Evolutionary conservation across 2,329 filamentous ascomycete genomes (phyloP).

Genomic region (Aspergillus fumigatiaffinis): DNA sequence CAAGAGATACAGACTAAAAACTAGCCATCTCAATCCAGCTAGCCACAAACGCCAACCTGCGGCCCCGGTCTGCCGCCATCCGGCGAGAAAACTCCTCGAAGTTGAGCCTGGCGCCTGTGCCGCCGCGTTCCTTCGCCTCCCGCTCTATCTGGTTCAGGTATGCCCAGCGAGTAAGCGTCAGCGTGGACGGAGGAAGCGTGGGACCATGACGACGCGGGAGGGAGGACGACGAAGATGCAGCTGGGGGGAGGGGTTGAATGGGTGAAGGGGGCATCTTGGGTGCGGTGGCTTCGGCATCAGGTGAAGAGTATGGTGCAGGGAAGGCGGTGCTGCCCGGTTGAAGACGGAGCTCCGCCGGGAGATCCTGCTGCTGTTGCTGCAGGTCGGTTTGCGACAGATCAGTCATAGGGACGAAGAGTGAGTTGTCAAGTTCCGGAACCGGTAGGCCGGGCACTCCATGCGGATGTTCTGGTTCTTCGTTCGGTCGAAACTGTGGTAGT

Average conservation of each 20-base stretch:
- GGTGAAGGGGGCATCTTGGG: slow-evolving; percentile 32
- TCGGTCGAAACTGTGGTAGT: slow-evolving; percentile 45
- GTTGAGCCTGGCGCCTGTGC: slow-evolving; percentile 67
- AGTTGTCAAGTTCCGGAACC: neutral
- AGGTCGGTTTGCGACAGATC: neutral
- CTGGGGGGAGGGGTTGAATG: slow-evolving; percentile 29
- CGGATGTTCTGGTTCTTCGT: slow-evolving; percentile 21
- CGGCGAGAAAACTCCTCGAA: slow-evolving; percentile 75
- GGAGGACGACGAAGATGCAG: slow-evolving; percentile 11
- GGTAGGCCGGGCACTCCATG: neutral
- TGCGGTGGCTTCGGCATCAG: slow-evolving; percentile 32
- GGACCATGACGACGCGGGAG: slow-evolving; percentile 12
- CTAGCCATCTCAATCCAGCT: slow-evolving; percentile 81
- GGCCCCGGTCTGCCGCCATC: slow-evolving; percentile 65
- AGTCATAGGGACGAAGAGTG: neutral
- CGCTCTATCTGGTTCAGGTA: slow-evolving; percentile 61
- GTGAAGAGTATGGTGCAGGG: slow-evolving; percentile 29
- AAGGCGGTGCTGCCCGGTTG: slow-evolving; percentile 32
- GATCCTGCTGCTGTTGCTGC: slow-evolving; percentile 18
- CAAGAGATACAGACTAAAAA: slow-evolving; percentile 42
- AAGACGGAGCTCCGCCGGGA: slow-evolving; percentile 36
- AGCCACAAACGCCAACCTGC: slow-evolving; percentile 73
- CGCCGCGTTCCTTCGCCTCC: slow-evolving; percentile 68
- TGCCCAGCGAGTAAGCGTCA: slow-evolving; percentile 43
- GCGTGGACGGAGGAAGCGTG: slow-evolving; percentile 20